Evolutionary conservation across 2,329 filamentous ascomycete species (phyloP), one percentile per base, ranked within the genome.

Genomic region (Tolypocladium guangdongense): DNA sequence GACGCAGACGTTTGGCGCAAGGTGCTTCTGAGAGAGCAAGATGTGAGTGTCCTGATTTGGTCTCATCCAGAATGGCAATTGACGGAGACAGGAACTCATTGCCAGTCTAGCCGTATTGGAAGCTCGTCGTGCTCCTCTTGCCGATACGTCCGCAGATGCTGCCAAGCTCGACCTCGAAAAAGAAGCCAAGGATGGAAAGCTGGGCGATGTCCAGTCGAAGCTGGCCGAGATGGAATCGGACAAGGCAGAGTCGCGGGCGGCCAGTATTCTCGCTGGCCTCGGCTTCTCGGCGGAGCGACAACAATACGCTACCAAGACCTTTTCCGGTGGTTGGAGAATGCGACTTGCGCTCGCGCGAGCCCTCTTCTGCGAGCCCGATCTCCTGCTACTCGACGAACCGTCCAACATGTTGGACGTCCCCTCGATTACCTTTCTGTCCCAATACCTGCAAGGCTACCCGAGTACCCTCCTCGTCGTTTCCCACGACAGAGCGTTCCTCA

Each of bases 331-430:
- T 87, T 99, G 93, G 93, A 85, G 93, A 72, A 99, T 99, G 93
- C 87, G 93, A 77, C 75, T 99, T 64, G 93, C 93, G 16, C 80
- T 99, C 57, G 93, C 93, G 14, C 80, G 93, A 79, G 93, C 93
- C 16, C 81, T 99, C 37, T 99, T 99, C 77, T 99, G 93, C 74
- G 93, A 99, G 69, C 93, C 93, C 45, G 93, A 99, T 72, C 77
- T 99, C 51, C 75, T 99, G 55, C 80, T 99, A 68, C 90, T 99
- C 62, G 93, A 99, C 76, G 93, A 99, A 83, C 93, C 93, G 74
- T 97, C 92, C 53, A 97, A 97, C 84, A 97, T 97, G 92, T 90
- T 99, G 89, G 93, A 97, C 73, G 93, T 99, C 54, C 93, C 93
- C n/a, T 97, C 93, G 27, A 97, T 99, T 66, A 95, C 93, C 54